These are phyloP conservation scores for Aspergillus persii DNA, from an alignment of 2,329 filamentous ascomycete species.

Conservation along the genomic window DNA sequence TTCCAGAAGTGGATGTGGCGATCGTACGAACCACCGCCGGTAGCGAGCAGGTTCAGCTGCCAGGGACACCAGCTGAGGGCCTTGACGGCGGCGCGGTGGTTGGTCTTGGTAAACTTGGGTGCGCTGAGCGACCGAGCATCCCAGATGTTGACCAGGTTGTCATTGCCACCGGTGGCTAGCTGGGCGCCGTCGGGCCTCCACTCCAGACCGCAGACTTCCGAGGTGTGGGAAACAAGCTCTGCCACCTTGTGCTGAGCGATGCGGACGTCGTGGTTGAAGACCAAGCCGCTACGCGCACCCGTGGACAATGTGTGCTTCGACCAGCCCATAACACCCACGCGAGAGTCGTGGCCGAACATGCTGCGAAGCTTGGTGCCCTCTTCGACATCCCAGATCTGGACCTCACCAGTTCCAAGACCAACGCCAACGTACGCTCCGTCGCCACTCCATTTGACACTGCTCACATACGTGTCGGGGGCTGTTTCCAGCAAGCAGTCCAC, in stretches of 20 bases:
- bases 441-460: slow-evolving; percentile 97
- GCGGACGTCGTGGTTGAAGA: slow-evolving; percentile 98
- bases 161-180: slow-evolving; percentile 95
- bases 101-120: slow-evolving; percentile 99
- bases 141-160: slow-evolving; percentile 99
- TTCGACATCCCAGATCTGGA: slow-evolving; percentile 98
- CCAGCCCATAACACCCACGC: slow-evolving; percentile 98
- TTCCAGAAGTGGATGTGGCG: slow-evolving; percentile 99
- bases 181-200: slow-evolving; percentile 96
- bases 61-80: slow-evolving; percentile 98
- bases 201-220: slow-evolving; percentile 95
- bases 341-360: slow-evolving; percentile 97
- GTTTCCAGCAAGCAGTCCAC: slow-evolving; percentile 89
- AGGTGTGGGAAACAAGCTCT: slow-evolving; percentile 94
- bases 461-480: slow-evolving; percentile 86
- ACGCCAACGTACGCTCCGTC: slow-evolving; percentile 96
- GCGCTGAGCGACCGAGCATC: slow-evolving; percentile 89
- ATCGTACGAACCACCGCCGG: slow-evolving; percentile 93
- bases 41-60: slow-evolving; percentile 96
- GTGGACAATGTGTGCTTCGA: slow-evolving; percentile 97
- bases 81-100: slow-evolving; percentile 98
- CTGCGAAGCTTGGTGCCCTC: slow-evolving; percentile 93
- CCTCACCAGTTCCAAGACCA: slow-evolving; percentile 89
- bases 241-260: slow-evolving; percentile 97
- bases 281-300: slow-evolving; percentile 87